Base-by-base conservation (phyloP, 805 yeast genomes). In the Barnettozyma pratensis region DNA sequence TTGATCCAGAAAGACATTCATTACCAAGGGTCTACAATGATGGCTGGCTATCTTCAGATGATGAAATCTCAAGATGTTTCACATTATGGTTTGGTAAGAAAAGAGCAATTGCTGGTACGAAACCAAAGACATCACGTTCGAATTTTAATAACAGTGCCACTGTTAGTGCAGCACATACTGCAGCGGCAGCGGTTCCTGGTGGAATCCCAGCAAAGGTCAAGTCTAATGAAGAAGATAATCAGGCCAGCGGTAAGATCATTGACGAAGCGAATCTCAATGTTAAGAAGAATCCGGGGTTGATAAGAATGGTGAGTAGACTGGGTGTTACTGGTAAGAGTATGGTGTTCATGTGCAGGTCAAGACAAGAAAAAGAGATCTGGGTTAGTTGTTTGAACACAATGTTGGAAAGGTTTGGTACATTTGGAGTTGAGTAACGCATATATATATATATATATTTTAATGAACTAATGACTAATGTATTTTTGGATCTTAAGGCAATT, bases 361-460 rank as follows among this genome's bases (percentile, higher is more conserved):
- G 92, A 37, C 85, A 85, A 52, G 96, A 89, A 56, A 71, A 91
- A 46, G 97, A 92, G 59, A 53, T 79, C 32, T 91, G 98, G 98
- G 91, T 87, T 2, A 52, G 64, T 12, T 57, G 63, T 28, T 50
- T 71, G 28, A 58, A 62, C 45, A 54, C 61, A n/a, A 71, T 69
- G 42, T 39, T 70, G 37, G 75, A 70, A 45, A 59, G 72, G 41
- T 54, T 66, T 44, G 57, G 60, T 4, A 31, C 25, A 28, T 28
- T 39, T 31, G 34, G 41, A 11, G 32, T 7, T n/a, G 41, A 35
- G 19, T 26, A 12, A 28, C 4, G 28, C 19, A 19, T 19, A 19
- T 19, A 19, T 19, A 19, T 19, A 19, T 19, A 19, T 19, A 19
- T 19, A 19, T 19, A 19, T 19, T 19, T 19, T 19, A 19, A 3